phyloP scores from a whole-genome alignment of 176 grass and related monocot genomes.

The Phoenix dactylifera region DNA sequence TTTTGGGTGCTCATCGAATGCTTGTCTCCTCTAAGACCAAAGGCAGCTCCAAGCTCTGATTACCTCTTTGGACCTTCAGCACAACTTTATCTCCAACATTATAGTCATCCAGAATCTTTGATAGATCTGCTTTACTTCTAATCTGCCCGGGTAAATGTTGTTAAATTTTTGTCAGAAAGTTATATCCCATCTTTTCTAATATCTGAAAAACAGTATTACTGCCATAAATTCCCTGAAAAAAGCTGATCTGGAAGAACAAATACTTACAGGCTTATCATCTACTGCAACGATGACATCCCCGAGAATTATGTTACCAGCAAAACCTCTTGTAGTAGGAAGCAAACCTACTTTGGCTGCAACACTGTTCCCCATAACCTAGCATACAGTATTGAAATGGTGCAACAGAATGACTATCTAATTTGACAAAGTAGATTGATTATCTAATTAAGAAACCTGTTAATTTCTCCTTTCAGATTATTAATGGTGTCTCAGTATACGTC shows the following conservation, averaged over 20 bases:
- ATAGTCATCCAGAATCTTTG: constrained; percentile 75
- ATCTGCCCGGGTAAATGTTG: constrained; percentile 24
- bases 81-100: constrained; percentile 49
- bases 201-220: no score
- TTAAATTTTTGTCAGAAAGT: background rate
- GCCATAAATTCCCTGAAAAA: background rate
- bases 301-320: constrained; percentile 78
- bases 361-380: constrained; percentile 48
- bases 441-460: no score
- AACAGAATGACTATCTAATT: no score
- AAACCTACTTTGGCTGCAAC: constrained; percentile 75
- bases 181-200: no score
- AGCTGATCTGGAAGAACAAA: background rate
- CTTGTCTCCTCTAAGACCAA: constrained; percentile 58
- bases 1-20: constrained; percentile 20
- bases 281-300: constrained; percentile 72
- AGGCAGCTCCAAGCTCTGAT: constrained; percentile 35
- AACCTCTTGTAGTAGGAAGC: constrained; percentile 48
- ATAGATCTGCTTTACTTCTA: constrained; percentile 65
- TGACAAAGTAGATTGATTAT: no score
- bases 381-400: background rate
- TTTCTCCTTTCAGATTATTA: background rate
- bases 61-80: constrained; percentile 53
- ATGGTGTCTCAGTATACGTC: background rate
- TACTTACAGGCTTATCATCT: constrained; percentile 72